Base-by-base conservation (phyloP, 768 basidiomycete species). In the Russula ochroleuca region DNA sequence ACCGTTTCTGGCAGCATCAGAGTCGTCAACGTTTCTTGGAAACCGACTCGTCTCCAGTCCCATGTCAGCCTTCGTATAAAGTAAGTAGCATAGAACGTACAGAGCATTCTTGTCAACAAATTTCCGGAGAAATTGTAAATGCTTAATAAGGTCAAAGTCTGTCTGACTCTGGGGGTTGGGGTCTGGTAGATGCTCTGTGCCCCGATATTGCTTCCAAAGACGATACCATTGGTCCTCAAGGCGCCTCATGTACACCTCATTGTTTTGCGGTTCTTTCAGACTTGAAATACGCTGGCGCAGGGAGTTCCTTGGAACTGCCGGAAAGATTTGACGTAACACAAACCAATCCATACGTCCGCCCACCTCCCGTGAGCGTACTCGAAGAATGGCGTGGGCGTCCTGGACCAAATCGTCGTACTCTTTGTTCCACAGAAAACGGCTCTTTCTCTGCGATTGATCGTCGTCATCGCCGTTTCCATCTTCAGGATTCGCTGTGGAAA, bases 401-500 rank as follows among this genome's bases (percentile, higher is more conserved):
- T 88, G 83, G 28, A 88, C 87, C 43, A 94, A 81, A 64, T 98
- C 96, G 61, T 98, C 94, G 61, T 87, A 92, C 55, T 95, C 91
- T 45, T 81, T 75, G 59, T 83, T 91, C 94, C 93, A 98, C 53
- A 84, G 83, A 71, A 93, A 92, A 59, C 87, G 80, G 53, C 85
- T 82, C 19, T 90, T 81, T 57, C 70, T 68, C 17, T 70, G 58
- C 25, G 69, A 70, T 21, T 57, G 70, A 52, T 71, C 71, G 17
- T 70, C 69, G 38, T 59, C 65, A 64, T 57, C 53, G 37, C 31
- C 41, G 21, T 51, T 64, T 40, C 14, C 59, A 6, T n/a, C 59
- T 50, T 47, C 49, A 13, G 7, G 5, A 50, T 43, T 41, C 5
- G 3, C 53, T 60, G 33, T 9, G 14, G 43, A 57, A 62, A 14